Base-by-base conservation (phyloP, 441 rosid species). In the Omphalea diandra region DNA sequence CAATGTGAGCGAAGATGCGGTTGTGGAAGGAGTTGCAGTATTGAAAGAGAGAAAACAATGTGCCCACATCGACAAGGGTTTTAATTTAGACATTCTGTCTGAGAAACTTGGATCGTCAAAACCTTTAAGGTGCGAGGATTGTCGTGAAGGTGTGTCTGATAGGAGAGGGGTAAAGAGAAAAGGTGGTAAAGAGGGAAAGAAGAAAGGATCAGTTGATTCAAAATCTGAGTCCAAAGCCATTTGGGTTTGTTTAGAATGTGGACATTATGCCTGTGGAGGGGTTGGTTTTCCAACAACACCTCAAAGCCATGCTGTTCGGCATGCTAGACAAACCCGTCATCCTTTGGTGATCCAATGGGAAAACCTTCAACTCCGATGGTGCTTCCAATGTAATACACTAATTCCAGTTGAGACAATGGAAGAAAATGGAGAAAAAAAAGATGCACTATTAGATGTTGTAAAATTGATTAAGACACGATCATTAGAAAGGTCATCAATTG, bases 241-340 rank as follows among this genome's bases (percentile, higher is more conserved):
- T 54, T 90, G 99, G 99, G 76, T 90, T 76, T 95, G 99, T 78
- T 87, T 95, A 86, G 87, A 83, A 55, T 95, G 99, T 82, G 98
- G 95, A 55, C 89, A 86, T 81, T 88, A 70, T 80, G 84, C 82
- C 4, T 95, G 99, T 83, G 98, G 90, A 33, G 97, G 94, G 59
- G 83, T 88, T 77, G 98, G 98, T 31, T 77, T 93, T 44, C 98
- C 99, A 27, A 89, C 88, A 52, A 81, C 84, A 62, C 46, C 90
- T 56, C 96, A 93, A 64, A 81, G 86, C 70, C 99, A 95, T 77
- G 96, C 85, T 15, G 74, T 83, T 73, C 78, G 84, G 49, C 99
- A 95, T 76, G 80, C 81, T 73, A 87, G 84, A 72, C 80, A 78
- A 74, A 81, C 89, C 4, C 88, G 75, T 22, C 99, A 95, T 58